phyloP scores from a whole-genome alignment of 176 grass and related monocot species.

The Secale cereale region DNA sequence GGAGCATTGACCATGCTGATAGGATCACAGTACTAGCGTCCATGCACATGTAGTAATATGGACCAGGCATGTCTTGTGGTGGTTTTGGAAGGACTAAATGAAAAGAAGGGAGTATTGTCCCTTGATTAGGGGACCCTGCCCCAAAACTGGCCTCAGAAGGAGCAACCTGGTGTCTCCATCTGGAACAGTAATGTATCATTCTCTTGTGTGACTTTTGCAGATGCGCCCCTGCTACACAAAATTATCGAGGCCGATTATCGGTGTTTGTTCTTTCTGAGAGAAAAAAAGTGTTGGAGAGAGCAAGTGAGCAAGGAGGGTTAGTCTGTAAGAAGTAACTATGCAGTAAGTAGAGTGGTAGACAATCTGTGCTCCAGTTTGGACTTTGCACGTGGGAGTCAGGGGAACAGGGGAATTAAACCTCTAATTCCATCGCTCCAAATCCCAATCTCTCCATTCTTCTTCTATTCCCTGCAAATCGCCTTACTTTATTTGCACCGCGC shows the following conservation, averaged over 20 bases:
- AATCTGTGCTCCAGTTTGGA: background rate
- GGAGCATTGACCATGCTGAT: conserved; percentile 45
- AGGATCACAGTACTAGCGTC: conserved; percentile 35
- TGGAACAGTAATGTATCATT: conserved; percentile 31
- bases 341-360: background rate
- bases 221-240: conserved; percentile 14
- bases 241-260: background rate
- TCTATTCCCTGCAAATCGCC: conserved; percentile 51
- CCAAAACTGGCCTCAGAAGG: conserved; percentile 75
- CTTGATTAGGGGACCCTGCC: conserved; percentile 70
- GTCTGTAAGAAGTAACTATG: conserved; percentile 1
- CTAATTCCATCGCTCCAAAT: conserved; percentile 55
- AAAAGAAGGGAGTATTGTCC: conserved; percentile 55
- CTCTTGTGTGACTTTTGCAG: conserved; percentile 24
- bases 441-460: conserved; percentile 65
- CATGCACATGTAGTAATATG: conserved; percentile 18
- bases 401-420: conserved; percentile 64
- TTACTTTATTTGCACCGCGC: conserved; percentile 32
- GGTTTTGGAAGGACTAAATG: conserved; percentile 49
- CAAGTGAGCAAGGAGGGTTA: conserved; percentile 11
- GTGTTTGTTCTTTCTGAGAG: background rate
- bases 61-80: conserved; percentile 45
- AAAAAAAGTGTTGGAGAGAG: background rate
- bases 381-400: conserved; percentile 44
- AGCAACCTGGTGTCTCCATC: conserved; percentile 63